These are phyloP conservation scores for Cutaneotrichosporon cutaneum DNA, from an alignment of 1,284 basidiomycete genomes.

Conservation along the genomic window DNA sequence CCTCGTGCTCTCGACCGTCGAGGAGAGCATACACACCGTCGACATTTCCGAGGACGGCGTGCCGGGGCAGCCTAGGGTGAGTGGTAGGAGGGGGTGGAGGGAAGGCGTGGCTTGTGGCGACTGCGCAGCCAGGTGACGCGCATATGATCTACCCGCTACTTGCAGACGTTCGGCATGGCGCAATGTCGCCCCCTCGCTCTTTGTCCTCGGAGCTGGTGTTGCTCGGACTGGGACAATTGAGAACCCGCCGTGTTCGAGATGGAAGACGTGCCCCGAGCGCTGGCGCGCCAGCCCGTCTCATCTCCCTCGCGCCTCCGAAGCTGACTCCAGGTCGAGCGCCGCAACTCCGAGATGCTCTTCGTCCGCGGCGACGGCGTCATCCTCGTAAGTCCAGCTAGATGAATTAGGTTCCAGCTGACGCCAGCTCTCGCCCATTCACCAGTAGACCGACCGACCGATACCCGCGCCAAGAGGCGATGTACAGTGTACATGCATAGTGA, in stretches of 20 bases:
- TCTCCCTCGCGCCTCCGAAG: too few species aligned
- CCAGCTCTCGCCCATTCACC: conserved; percentile 24
- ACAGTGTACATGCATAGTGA: conserved; percentile 21
- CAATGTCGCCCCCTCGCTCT: too few species aligned
- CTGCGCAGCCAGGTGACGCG: not conserved
- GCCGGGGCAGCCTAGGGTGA: conserved; percentile 54
- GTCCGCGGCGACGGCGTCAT: conserved; percentile 95
- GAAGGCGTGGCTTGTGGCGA: not conserved
- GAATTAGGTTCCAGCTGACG: not conserved
- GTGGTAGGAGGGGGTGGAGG: conserved; percentile 27
- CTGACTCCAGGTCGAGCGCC: conserved; percentile 72
- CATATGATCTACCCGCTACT: too few species aligned
- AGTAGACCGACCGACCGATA: conserved; percentile 15
- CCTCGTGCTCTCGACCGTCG: conserved; percentile 92
- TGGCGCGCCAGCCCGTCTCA: too few species aligned
- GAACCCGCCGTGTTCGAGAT: too few species aligned
- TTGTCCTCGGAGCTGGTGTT: too few species aligned
- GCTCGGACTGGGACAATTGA: too few species aligned
- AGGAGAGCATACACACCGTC: conserved; percentile 92
- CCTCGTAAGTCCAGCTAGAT: conserved; percentile 59
- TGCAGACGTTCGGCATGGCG: too few species aligned
- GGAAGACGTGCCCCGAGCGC: too few species aligned
- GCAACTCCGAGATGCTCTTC: conserved; percentile 97
- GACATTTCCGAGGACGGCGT: conserved; percentile 61
- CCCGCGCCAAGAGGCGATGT: conserved; percentile 12